These are phyloP conservation scores for Suaeda aralocaspica DNA, from an alignment of 148 eudicot genomes.

Conservation along the genomic window DNA sequence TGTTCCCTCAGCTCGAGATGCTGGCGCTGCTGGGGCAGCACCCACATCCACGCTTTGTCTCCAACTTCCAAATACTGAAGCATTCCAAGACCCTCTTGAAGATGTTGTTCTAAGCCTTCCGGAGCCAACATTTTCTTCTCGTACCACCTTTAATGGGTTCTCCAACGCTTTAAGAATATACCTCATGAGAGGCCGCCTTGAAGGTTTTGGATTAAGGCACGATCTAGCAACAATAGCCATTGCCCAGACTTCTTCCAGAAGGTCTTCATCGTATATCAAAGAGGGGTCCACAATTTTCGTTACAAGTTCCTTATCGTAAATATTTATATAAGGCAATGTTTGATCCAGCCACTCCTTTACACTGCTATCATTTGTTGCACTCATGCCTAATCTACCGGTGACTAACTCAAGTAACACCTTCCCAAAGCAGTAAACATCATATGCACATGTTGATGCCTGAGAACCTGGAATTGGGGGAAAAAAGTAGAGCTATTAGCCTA, in stretches of 20 bases:
- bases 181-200: conserved; percentile 83
- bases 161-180: conserved; percentile 85
- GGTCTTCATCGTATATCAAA: conserved; percentile 85
- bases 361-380: conserved; percentile 54
- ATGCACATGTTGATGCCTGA: conserved; percentile 62
- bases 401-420: conserved; percentile 92
- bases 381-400: conserved; percentile 86
- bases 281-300: conserved; percentile 92
- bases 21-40: conserved; percentile 29
- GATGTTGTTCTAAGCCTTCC: conserved; percentile 73
- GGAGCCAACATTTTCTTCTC: conserved; percentile 70
- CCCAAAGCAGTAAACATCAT: conserved; percentile 93
- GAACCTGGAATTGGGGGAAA: conserved; percentile 43
- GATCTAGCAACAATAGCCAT: conserved; percentile 97
- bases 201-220: conserved; percentile 90
- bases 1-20: conserved; percentile 41
- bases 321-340: conserved; percentile 62
- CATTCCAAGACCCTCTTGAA: conserved; percentile 92
- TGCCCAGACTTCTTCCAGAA: conserved; percentile 97
- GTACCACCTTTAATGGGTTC: conserved; percentile 86
- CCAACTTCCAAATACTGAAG: conserved; percentile 93
- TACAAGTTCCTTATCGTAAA: conserved; percentile 88
- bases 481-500: background rate
- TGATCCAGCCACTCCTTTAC: conserved; percentile 70
- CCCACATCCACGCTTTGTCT: conserved; percentile 77